Evolutionary conservation across 2,329 filamentous ascomycete species (phyloP).

Genomic region (Aspergillus nomiae): DNA sequence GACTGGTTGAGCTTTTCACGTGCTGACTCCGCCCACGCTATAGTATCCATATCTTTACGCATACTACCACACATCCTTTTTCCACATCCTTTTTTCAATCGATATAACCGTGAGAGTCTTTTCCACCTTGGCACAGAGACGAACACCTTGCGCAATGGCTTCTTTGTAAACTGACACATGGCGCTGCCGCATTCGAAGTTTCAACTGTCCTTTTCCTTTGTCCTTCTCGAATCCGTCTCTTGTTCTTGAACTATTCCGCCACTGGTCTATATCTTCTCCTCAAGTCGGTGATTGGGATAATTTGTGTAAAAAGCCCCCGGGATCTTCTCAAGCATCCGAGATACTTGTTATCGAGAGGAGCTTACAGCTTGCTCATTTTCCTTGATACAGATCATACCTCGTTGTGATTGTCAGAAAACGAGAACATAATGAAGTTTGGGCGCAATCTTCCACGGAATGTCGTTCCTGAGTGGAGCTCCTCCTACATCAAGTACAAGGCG

Average conservation of each 20-base stretch:
- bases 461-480: constrained; percentile 53
- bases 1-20: constrained; percentile 6
- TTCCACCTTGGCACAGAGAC: constrained; percentile 1
- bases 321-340: background rate
- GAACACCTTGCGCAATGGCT: constrained; percentile 4
- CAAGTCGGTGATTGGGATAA: background rate
- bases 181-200: constrained; percentile 16
- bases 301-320: background rate
- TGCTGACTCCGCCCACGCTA: constrained; percentile 11
- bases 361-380: background rate
- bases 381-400: background rate
- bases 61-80: background rate
- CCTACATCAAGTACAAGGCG: constrained; percentile 55
- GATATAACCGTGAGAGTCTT: background rate
- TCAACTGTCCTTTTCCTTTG: constrained; percentile 13
- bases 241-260: constrained; percentile 5
- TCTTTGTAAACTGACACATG: constrained; percentile 23
- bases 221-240: constrained; percentile 10
- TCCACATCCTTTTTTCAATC: background rate
- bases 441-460: constrained; percentile 52
- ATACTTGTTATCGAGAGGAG: background rate
- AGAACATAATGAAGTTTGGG: constrained; percentile 52
- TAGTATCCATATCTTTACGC: constrained; percentile 1
- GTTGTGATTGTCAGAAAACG: background rate
- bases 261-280: constrained; percentile 1